A percentile compares a stretch with the other conserved stretches of the same genome.
Conservation (phyloP, 2,329 filamentous ascomycete species). For the Daldinia sp. region DNA sequence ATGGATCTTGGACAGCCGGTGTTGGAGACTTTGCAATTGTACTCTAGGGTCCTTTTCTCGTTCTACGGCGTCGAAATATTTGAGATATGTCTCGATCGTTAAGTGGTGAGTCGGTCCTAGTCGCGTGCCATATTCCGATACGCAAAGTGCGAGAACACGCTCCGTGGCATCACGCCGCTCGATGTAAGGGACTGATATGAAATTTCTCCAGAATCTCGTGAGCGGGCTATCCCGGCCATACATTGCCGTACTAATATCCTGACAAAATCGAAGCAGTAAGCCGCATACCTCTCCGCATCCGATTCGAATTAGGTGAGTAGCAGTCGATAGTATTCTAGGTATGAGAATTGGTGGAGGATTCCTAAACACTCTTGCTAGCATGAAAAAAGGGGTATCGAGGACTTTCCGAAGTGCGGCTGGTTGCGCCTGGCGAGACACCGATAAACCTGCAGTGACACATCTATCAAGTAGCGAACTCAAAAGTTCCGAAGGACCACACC, state of each 20-base stretch:
- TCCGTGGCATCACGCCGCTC: constrained; percentile 38
- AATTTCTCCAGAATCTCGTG: constrained; percentile 39
- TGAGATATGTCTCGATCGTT: constrained; percentile 40
- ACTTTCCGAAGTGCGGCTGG: constrained; percentile 37
- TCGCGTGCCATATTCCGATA: constrained; percentile 38
- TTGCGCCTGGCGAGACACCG: constrained; percentile 42
- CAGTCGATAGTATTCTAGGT: constrained; percentile 40
- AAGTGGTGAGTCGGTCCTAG: constrained; percentile 40
- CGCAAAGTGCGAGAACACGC: constrained; percentile 36
- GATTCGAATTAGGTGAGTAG: constrained; percentile 38
- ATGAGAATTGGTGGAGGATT: constrained; percentile 43
- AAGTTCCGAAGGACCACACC: constrained; percentile 40
- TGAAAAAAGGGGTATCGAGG: constrained; percentile 42
- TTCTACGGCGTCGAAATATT: constrained; percentile 42
- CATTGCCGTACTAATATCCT: constrained; percentile 39
- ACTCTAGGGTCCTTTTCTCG: constrained; percentile 36
- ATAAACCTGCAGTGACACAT: constrained; percentile 43
- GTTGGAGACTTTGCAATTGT: constrained; percentile 35
- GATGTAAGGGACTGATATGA: constrained; percentile 36
- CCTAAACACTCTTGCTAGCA: constrained; percentile 42
- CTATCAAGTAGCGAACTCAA: constrained; percentile 42
- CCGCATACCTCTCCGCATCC: constrained; percentile 41
- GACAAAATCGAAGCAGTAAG: constrained; percentile 43
- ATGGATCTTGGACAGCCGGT: constrained; percentile 36
- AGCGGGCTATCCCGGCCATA: constrained; percentile 35